These are phyloP conservation scores for Helminthosporium solani DNA, from an alignment of 2,329 filamentous ascomycete species.

Conservation along the genomic window DNA sequence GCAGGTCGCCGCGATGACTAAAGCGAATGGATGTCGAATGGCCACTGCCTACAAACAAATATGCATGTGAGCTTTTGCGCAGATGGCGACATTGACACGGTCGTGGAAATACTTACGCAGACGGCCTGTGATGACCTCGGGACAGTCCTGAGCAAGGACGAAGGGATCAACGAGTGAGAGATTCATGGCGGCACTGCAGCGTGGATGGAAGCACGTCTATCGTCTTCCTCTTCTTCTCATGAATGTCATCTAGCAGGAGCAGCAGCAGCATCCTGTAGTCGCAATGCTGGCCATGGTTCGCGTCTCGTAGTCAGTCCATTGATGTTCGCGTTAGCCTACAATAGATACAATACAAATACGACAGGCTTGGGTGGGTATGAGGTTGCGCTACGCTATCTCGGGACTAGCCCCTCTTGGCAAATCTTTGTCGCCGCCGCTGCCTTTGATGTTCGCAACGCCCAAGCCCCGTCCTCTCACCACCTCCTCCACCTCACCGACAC, in stretches of 20 bases:
- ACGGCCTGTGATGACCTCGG: slow-evolving; percentile 83
- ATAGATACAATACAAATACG: no score
- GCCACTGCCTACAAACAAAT: slow-evolving; percentile 56
- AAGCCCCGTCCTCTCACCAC: slow-evolving; percentile 8
- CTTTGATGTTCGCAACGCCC: slow-evolving; percentile 9
- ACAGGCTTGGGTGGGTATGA: no score
- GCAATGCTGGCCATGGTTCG: background rate
- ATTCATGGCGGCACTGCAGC: slow-evolving; percentile 57
- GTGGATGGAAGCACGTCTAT: slow-evolving; percentile 6
- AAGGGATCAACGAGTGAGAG: slow-evolving; percentile 71
- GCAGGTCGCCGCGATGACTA: slow-evolving; percentile 89
- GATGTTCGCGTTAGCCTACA: no score
- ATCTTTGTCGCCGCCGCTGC: slow-evolving; percentile 9
- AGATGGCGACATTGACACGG: no score
- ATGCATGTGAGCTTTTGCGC: no score
- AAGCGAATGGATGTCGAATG: slow-evolving; percentile 74
- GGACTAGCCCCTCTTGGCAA: background rate
- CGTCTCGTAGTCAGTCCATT: no score
- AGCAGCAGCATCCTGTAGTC: slow-evolving; percentile 17
- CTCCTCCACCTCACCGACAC: slow-evolving; percentile 25
- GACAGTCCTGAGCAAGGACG: slow-evolving; percentile 77
- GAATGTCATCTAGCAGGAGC: no score
- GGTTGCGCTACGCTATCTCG: background rate
- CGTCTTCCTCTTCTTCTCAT: no score
- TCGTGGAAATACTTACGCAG: slow-evolving; percentile 62